Conservation (phyloP, 371 early-diverging fungal species). For the Coemansia sp. region DNA sequence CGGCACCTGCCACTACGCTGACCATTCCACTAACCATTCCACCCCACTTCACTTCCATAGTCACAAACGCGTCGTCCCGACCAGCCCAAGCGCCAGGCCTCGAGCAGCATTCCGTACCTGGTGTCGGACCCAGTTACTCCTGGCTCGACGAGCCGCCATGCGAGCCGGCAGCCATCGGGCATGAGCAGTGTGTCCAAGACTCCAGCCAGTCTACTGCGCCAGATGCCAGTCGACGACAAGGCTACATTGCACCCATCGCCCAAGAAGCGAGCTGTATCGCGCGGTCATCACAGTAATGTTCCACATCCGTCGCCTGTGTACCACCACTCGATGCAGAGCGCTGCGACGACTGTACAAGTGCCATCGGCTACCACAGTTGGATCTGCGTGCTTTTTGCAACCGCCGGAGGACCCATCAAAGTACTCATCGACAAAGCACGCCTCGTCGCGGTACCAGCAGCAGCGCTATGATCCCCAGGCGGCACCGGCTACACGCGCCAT, state of each 20-base stretch:
- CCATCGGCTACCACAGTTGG: constrained; percentile 16
- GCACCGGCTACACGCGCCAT: background rate
- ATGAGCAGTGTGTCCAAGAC: constrained; percentile 5
- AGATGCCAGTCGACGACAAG: constrained; percentile 29
- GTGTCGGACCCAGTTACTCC: background rate
- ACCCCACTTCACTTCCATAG: background rate
- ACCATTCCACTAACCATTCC: background rate
- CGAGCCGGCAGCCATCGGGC: constrained; percentile 6
- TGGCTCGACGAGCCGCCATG: background rate
- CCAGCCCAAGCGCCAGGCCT: constrained; percentile 7
- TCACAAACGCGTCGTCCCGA: background rate
- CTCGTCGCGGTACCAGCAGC: constrained; percentile 44
- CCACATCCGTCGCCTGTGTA: constrained; percentile 47
- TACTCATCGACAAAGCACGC: constrained; percentile 27
- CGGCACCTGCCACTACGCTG: constrained; percentile 4
- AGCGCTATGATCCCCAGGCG: constrained; percentile 43
- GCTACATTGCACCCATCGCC: constrained; percentile 33
- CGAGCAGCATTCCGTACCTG: background rate
- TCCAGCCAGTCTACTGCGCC: constrained; percentile 26
- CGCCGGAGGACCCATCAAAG: constrained; percentile 28
- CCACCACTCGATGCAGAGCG: constrained; percentile 5
- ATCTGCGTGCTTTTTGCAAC: constrained; percentile 38
- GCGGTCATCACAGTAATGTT: constrained; percentile 37
- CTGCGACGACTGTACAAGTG: constrained; percentile 4
- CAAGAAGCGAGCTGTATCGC: constrained; percentile 48